phyloP scores from a whole-genome alignment of 345 rosid genomes.

The Camelina sativa region DNA sequence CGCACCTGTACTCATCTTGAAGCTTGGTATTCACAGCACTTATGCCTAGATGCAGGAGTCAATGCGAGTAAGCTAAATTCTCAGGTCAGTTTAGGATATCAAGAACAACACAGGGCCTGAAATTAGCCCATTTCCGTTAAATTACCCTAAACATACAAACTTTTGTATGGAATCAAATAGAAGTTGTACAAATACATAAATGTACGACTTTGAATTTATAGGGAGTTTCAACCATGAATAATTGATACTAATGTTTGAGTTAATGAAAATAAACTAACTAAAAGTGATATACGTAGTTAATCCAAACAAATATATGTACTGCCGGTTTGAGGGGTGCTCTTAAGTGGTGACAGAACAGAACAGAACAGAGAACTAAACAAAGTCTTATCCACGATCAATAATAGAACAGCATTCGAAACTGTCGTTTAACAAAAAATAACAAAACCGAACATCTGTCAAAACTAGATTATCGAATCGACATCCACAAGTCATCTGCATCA shows the following conservation, averaged over 20 bases:
- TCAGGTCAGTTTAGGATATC: no score
- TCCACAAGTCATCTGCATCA: conserved; percentile 17
- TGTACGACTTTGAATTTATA: no score
- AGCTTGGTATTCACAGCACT: background rate
- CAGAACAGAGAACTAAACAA: background rate
- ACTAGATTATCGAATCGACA: background rate
- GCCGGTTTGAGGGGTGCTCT: background rate
- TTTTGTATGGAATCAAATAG: no score
- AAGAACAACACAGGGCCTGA: background rate
- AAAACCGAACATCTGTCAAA: background rate
- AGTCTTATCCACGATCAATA: background rate
- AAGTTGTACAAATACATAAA: no score
- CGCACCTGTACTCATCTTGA: background rate
- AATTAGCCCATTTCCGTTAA: background rate
- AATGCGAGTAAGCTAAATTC: background rate
- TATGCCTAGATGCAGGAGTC: background rate
- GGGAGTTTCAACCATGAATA: no score
- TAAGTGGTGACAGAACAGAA: background rate
- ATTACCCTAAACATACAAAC: background rate
- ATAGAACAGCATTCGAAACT: background rate
- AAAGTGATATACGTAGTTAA: no score
- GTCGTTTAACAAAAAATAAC: background rate
- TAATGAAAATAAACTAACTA: no score
- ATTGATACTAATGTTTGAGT: no score
- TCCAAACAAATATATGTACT: background rate